phyloP scores from a whole-genome alignment of 257 asterid species.

The Solanum tarapatanum region DNA sequence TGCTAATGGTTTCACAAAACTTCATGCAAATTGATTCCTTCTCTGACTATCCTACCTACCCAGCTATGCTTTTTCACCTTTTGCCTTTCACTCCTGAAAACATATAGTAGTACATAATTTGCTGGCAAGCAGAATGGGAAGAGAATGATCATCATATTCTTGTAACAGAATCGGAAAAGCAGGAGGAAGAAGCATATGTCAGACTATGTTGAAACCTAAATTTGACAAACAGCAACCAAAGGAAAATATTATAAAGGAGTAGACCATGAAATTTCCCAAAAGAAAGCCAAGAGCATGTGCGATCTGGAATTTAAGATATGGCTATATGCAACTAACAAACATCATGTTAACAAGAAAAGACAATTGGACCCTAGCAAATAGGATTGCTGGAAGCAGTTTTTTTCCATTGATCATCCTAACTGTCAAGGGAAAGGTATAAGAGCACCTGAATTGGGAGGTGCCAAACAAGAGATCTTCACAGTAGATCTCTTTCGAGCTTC shows the following conservation, averaged over 20 bases:
- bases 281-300: neutral
- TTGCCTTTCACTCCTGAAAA: neutral
- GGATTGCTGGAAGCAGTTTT: neutral
- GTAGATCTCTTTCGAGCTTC: neutral
- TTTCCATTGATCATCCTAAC: neutral
- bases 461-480: neutral
- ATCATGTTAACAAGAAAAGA: neutral
- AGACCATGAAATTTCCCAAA: neutral
- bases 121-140: neutral
- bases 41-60: neutral
- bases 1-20: neutral
- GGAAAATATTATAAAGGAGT: neutral
- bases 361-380: neutral
- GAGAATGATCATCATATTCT: neutral
- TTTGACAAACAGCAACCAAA: neutral
- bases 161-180: neutral
- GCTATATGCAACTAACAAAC: neutral
- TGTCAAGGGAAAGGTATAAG: neutral
- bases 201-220: neutral
- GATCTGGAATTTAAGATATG: neutral
- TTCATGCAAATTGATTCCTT: neutral
- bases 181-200: neutral
- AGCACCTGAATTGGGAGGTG: neutral
- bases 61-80: neutral
- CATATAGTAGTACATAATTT: neutral